These are phyloP conservation scores for Eustoma russellianum DNA, from an alignment of 257 asterid species.

Conservation along the genomic window DNA sequence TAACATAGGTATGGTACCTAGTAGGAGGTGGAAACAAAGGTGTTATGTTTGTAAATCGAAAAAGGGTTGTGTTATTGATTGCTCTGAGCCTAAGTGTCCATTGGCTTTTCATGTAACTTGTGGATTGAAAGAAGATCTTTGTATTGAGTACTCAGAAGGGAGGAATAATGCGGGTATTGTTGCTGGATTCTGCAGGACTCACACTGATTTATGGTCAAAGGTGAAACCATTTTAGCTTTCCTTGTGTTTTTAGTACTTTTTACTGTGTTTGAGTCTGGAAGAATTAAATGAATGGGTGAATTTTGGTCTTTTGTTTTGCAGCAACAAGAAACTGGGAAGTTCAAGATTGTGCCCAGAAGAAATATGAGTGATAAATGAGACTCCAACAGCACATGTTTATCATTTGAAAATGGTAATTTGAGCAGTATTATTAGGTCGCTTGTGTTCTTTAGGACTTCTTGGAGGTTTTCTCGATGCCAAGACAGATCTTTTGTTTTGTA, in stretches of 20 bases:
- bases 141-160: slow-evolving; percentile 57
- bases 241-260: not conserved
- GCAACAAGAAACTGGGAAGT: slow-evolving; percentile 83
- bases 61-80: slow-evolving; percentile 65
- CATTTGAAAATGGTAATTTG: not conserved
- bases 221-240: slow-evolving; percentile 12
- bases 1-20: slow-evolving; percentile 43
- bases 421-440: not conserved
- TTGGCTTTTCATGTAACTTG: slow-evolving; percentile 71
- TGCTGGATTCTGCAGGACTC: slow-evolving; percentile 65
- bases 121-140: slow-evolving; percentile 56
- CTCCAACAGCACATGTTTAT: not conserved
- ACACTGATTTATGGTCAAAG: slow-evolving; percentile 76
- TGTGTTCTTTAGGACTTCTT: too few species aligned
- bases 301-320: slow-evolving; percentile 22
- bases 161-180: slow-evolving; percentile 52
- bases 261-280: not conserved
- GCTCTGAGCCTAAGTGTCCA: slow-evolving; percentile 68
- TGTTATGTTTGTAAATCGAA: slow-evolving; percentile 49
- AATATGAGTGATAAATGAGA: slow-evolving; percentile 28
- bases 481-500: too few species aligned
- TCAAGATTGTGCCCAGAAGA: slow-evolving; percentile 91
- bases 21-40: slow-evolving; percentile 43
- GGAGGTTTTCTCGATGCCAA: too few species aligned
- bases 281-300: not conserved